Conservation (phyloP, 768 basidiomycete species). For the Hypsizygus marmoreus region DNA sequence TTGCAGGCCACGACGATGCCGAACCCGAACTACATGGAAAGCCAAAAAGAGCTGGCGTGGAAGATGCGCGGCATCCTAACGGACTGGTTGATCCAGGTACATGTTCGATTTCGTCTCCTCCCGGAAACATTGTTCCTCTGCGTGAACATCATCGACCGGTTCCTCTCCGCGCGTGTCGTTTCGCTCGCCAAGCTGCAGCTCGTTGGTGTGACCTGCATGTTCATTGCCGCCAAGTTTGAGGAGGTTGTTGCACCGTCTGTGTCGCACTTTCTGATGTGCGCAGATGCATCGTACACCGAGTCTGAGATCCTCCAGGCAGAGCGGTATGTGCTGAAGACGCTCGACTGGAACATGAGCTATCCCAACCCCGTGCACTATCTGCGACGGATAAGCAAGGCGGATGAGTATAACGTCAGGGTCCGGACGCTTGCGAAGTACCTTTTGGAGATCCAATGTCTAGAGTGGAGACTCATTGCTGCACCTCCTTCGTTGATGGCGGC, state of each 20-base stretch:
- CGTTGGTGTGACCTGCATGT: conserved; percentile 92
- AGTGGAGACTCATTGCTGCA: conserved; percentile 80
- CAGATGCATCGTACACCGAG: conserved; percentile 86
- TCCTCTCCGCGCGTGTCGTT: conserved; percentile 75
- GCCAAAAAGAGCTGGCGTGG: conserved; percentile 93
- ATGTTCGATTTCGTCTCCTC: conserved; percentile 86
- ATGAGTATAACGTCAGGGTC: conserved; percentile 91
- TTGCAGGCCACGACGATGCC: conserved; percentile 77
- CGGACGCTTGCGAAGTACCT: conserved; percentile 94
- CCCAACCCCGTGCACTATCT: conserved; percentile 96
- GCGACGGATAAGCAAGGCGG: conserved; percentile 91
- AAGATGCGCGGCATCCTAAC: conserved; percentile 93
- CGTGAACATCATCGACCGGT: conserved; percentile 90
- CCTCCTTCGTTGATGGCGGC: conserved; percentile 89
- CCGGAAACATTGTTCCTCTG: conserved; percentile 96
- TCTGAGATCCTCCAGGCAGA: conserved; percentile 70
- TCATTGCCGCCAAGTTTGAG: conserved; percentile 94
- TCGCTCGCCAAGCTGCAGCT: conserved; percentile 94
- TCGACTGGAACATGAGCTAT: conserved; percentile 91
- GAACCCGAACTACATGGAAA: conserved; percentile 93
- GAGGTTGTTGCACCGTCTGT: conserved; percentile 93
- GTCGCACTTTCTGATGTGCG: conserved; percentile 84
- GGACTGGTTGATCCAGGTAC: conserved; percentile 97
- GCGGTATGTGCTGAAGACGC: conserved; percentile 88
- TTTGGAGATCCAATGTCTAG: conserved; percentile 87